Base-by-base conservation (phyloP, 75 land plant genomes). In the Isoetes taiwanensis region DNA sequence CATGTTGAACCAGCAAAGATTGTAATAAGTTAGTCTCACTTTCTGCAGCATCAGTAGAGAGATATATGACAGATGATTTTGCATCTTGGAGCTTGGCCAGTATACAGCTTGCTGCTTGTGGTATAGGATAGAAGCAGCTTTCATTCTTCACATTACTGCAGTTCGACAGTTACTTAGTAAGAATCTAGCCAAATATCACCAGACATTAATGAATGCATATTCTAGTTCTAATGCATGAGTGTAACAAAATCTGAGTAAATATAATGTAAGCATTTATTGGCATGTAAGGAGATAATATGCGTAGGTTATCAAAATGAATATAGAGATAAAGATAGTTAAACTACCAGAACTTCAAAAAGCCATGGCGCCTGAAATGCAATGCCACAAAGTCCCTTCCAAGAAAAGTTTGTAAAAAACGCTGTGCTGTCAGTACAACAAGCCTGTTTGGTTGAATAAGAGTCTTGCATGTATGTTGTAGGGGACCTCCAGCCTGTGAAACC, bases 61-160 rank as follows among this genome's bases (percentile, higher is more conserved):
- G 80, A 65, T 81, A 90, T 59, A 90, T 78, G 19, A 90, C 84
- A 24, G 81, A 81, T 4, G 82, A 61, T 54, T 72, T 69, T 30
- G 87, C 55, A 61, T 64, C 68, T 32, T 74, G 75, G 48, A 78
- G 77, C 38, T 70, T 62, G 16, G 73, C 50, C 43, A 52, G 72
- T 24, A 90, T 86, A 78, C 97, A 90, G 9, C 78, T 65, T 34
- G 94, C 97, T 35, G 93, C 84, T 71, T 86, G 84, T 55, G 93
- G 97, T 63, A 86, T 69, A 30, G 97, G 84, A 64, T 68, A 90
- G 62, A 86, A 90, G 65, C 86, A 83, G 38, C 87, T 87, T 37
- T 78, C 70, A 38, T 76, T 34, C 61, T 83, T 80, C 5, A 48
- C 71, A 74, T 83, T 83, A 62, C 86, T 83, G 77, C 6, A 53